Base-by-base conservation (phyloP, 1,284 basidiomycete species). In the Fistulinella cinereoalba region DNA sequence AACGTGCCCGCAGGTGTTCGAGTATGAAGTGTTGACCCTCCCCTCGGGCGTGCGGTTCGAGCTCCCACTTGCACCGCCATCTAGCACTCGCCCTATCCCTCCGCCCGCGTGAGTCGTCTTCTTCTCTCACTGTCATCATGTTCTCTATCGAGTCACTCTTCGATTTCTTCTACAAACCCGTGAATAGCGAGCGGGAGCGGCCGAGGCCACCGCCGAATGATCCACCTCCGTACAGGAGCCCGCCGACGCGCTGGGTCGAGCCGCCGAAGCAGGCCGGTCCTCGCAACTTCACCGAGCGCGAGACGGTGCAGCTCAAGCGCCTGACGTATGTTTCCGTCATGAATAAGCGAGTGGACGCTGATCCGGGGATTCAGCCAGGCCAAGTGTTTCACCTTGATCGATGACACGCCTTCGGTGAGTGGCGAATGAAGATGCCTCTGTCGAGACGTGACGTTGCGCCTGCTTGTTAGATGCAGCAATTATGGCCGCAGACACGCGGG, bases 1-100 rank as follows among this genome's bases (percentile, higher is more conserved):
- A 8, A 50, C 15, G 0, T 22, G 12, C 18, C 25, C 16, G 4
- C 32, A 64, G 58, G 37, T 51, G 6, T 56, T 47, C 15, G 59
- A 64, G 29, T 62, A 60, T 37, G 58, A 60, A 22, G 58, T 64
- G 4, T 39, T 60, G 15, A 47, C 53, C 4, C 62, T 52, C 12
- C 46, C 46, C 28, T 51, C 57, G 32, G 53, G 27, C 34, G 16
- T 64, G 48, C 57, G 58, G 32, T 60, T 58, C 29, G 38, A 42
- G 3, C 21, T 62, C 2, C 44, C 47, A 4, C 2, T 41, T 22
- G 37, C 46, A 28, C 40, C 36, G 7, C 10, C 48, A n/a, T n/a
- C n/a, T n/a, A 18, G 18, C 15, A 16, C 37, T 19, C 39, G 19
- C 15, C 23, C 37, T 25, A 15, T 21, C n/a, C 11, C 18, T 4